phyloP scores from a whole-genome alignment of 352 stramenopile species.

The Pythium utonaiense region DNA sequence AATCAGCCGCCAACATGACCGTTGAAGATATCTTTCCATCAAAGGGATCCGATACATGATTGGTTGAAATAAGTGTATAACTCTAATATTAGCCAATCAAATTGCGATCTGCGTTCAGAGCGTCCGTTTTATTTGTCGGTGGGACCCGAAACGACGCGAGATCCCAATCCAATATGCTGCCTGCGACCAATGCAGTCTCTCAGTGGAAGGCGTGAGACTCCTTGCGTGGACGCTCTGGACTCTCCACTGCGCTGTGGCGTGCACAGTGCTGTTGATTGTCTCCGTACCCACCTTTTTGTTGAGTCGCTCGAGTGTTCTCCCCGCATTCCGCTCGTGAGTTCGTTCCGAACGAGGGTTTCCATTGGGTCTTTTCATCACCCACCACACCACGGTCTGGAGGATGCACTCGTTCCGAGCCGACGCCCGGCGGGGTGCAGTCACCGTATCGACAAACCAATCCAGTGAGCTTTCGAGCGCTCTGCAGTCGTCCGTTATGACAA shows the following conservation, averaged over 20 bases:
- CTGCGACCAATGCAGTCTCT: not conserved
- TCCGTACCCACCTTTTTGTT: not conserved
- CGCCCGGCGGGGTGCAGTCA: not conserved
- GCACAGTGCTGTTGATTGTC: not conserved
- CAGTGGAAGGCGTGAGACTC: no score
- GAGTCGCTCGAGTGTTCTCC: constrained; percentile 1
- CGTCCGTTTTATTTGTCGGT: not conserved
- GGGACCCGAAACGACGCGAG: constrained; percentile 14
- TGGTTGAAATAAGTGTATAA: not conserved
- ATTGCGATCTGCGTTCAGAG: not conserved
- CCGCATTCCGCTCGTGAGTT: constrained; percentile 2
- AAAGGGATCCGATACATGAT: constrained; percentile 6
- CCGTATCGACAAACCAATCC: not conserved
- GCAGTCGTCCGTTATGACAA: constrained; percentile 3
- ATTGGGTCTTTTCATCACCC: not conserved
- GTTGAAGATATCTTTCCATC: constrained; percentile 19
- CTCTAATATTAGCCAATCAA: constrained; percentile 7
- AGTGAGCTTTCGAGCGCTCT: not conserved
- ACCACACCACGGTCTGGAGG: not conserved
- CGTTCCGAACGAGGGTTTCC: not conserved
- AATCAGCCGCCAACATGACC: not conserved
- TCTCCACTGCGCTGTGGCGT: not conserved
- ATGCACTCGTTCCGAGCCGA: constrained; percentile 5
- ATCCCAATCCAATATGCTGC: not conserved
- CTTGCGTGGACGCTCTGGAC: no score